Percentiles rank a stretch among this genome's conserved stretches.
phyloP scores from a whole-genome alignment of 805 yeast genomes.

The Cyberlindnera subsufficiens region DNA sequence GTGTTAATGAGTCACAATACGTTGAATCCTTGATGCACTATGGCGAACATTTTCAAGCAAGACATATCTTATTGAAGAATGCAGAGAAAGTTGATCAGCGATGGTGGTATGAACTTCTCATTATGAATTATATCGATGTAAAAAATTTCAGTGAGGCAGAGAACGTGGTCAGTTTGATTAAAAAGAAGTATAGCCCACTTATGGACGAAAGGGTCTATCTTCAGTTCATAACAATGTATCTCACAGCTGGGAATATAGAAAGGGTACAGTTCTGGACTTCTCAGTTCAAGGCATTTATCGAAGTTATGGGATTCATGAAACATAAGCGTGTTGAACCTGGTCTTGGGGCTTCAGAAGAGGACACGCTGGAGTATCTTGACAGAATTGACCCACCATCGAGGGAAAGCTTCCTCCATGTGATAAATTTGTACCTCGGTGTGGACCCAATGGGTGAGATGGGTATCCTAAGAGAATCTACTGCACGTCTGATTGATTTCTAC shows the following conservation, averaged over 20 bases:
- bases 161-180: slow-evolving; percentile 24
- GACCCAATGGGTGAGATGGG: background rate
- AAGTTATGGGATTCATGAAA: slow-evolving; percentile 20
- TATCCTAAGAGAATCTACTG: slow-evolving; percentile 1
- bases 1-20: slow-evolving; percentile 44
- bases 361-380: slow-evolving; percentile 26
- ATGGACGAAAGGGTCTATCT: slow-evolving; percentile 32
- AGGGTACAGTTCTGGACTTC: slow-evolving; percentile 30
- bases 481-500: slow-evolving; percentile 22
- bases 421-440: slow-evolving; percentile 21
- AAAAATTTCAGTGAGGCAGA: slow-evolving; percentile 32
- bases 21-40: slow-evolving; percentile 37
- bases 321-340: slow-evolving; percentile 12
- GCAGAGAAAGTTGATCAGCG: slow-evolving; percentile 32
- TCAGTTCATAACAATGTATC: slow-evolving; percentile 29
- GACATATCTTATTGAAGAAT: slow-evolving; percentile 27
- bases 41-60: slow-evolving; percentile 31
- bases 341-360: slow-evolving; percentile 22
- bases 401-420: slow-evolving; percentile 22
- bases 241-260: slow-evolving; percentile 20
- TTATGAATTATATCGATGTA: slow-evolving; percentile 32
- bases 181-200: slow-evolving; percentile 23
- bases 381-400: slow-evolving; percentile 22
- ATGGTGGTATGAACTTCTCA: slow-evolving; percentile 51
- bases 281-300: slow-evolving; percentile 23